A percentile compares a stretch with the other conserved stretches of the same genome.
Evolutionary conservation across 345 rosid genomes (phyloP).

Genomic region (Salix purpurea): DNA sequence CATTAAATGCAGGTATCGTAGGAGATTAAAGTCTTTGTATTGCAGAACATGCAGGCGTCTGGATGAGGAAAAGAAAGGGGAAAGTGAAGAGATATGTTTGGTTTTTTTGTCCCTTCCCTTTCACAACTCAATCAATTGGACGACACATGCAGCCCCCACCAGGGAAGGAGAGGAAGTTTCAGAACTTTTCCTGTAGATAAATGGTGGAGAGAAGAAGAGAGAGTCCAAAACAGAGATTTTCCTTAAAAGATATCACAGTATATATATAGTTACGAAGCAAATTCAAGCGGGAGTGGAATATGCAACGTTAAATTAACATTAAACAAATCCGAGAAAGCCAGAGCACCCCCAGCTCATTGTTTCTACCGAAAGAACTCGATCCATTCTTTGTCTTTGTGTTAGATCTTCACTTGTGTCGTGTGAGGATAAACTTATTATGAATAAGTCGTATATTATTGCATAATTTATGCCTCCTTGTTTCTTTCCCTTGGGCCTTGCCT

Average conservation of each 20-base stretch:
- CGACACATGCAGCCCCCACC: slow-evolving; percentile 23
- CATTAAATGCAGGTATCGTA: slow-evolving; percentile 43
- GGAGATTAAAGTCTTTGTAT: slow-evolving; percentile 18
- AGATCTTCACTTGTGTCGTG: slow-evolving; percentile 2
- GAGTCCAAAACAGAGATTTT: slow-evolving; percentile 31
- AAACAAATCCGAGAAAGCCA: slow-evolving; percentile 2
- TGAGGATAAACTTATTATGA: too few relatives aligned
- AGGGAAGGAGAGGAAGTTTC: slow-evolving; percentile 19
- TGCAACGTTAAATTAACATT: background rate
- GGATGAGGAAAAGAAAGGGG: slow-evolving; percentile 29
- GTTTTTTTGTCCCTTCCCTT: slow-evolving; percentile 38
- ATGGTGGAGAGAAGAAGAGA: background rate
- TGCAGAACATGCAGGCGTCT: slow-evolving; percentile 56
- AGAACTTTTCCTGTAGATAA: slow-evolving; percentile 3
- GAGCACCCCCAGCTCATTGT: slow-evolving; percentile 10
- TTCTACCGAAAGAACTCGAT: slow-evolving; percentile 14
- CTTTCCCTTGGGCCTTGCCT: slow-evolving; percentile 20
- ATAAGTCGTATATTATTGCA: background rate
- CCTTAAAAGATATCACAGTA: background rate
- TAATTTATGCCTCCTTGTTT: slow-evolving; percentile 27
- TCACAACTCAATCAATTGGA: slow-evolving; percentile 29
- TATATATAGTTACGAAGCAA: background rate
- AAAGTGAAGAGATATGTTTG: slow-evolving; percentile 34
- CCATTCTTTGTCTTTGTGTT: slow-evolving; percentile 12
- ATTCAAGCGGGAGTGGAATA: background rate